A percentile compares a stretch with the other conserved stretches of the same genome.
These are phyloP conservation scores for Yueomyces sinensis DNA, from an alignment of 805 yeast species.

Conservation along the genomic window DNA sequence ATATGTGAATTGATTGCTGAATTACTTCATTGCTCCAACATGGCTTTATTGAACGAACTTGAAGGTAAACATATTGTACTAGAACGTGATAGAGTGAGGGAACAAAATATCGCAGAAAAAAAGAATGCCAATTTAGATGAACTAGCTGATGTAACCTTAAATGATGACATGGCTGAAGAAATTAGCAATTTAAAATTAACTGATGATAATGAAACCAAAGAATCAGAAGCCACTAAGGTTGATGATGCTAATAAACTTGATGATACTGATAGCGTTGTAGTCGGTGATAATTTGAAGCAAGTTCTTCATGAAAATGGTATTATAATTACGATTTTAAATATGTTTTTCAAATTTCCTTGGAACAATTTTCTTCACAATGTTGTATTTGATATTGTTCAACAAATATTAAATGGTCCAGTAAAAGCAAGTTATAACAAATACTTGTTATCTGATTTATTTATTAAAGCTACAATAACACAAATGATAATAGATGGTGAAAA, in stretches of 20 bases:
- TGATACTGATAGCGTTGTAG: constrained; percentile 28
- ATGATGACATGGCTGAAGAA: constrained; percentile 2
- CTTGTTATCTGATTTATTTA: constrained; percentile 47
- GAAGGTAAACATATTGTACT: constrained; percentile 53
- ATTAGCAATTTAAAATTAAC: constrained; percentile 1
- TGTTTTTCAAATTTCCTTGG: constrained; percentile 69
- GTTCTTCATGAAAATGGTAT: constrained; percentile 52
- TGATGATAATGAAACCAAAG: background rate
- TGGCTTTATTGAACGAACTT: constrained; percentile 76
- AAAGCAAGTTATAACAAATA: constrained; percentile 65
- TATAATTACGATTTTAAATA: constrained; percentile 43
- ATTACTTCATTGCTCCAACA: constrained; percentile 87
- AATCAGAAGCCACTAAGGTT: background rate
- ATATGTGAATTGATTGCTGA: constrained; percentile 91
- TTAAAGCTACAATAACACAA: constrained; percentile 44
- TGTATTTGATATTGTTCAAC: constrained; percentile 74
- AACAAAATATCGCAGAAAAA: background rate
- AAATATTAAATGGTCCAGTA: constrained; percentile 59
- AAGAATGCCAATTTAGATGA: background rate
- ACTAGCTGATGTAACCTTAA: background rate
- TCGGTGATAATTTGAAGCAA: constrained; percentile 64
- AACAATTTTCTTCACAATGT: constrained; percentile 78
- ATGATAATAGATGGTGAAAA: constrained; percentile 53
- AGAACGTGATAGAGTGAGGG: constrained; percentile 57
- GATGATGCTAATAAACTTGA: background rate